Evolutionary conservation across 805 yeast species (phyloP), one percentile per base, ranked within the genome.

Genomic region (Starmera caribaea): DNA sequence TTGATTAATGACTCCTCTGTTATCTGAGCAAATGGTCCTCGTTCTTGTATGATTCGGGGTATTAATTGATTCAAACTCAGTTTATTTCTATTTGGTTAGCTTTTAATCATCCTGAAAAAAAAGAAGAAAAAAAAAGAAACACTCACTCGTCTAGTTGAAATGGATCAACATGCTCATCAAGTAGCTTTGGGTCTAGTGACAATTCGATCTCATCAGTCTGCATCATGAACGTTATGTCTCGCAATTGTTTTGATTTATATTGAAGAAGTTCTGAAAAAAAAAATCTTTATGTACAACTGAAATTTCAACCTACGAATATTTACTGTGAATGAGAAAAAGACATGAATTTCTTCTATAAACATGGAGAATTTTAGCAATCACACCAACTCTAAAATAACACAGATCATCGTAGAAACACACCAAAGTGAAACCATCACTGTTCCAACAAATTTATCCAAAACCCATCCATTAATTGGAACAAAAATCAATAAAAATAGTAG

Each of bases 1-100:
- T 66, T 57, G 9, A 48, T 38, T 2, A 81, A 48, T 4, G 60
- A 59, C 3, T 69, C 74, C 50, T 80, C 87, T 1, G 79, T 69
- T 2, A 81, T 53, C 42, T 74, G 66, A 8, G 69, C 51, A 46
- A 81, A 79, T 4, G 79, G 65, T n/a, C 78, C 75, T 28, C 76
- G 58, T 47, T 79, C 79, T 27, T 61, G 60, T 34, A 79, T 62
- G 28, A 80, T 76, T 32, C 74, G 61, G 5, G 82, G 82, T 21
- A 81, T 73, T 30, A 80, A 53, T 46, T 77, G 78, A 14, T 67
- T 64, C 29, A 80, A 51, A 1, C 76, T 60, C 44, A 76, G 59
- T 34, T 66, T 50, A 29, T 51, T 49, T 37, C 54, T 50, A 27
- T 32, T 13, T 17, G 12, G 12, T 17, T 14, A 12, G 16, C 27